These are phyloP conservation scores for Trichoderma simmonsii DNA, from an alignment of 2,329 filamentous ascomycete species.

Conservation along the genomic window DNA sequence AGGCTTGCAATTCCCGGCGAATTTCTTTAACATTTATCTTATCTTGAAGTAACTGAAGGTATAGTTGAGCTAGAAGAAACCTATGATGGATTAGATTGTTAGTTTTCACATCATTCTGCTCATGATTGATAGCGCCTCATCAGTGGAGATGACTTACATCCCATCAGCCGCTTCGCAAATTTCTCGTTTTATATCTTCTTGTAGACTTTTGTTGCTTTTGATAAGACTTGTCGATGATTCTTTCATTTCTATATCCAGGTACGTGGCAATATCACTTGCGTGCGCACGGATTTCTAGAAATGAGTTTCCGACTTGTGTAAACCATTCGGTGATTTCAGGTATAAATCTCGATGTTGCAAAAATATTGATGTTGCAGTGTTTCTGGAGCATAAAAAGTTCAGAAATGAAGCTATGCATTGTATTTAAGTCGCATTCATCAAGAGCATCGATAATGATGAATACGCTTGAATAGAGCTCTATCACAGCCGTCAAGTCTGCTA, in stretches of 20 bases:
- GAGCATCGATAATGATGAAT: not conserved
- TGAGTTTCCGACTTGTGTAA: not conserved
- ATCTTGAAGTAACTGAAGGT: not conserved
- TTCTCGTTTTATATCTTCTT: not conserved
- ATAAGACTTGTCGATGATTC: not conserved
- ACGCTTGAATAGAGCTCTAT: not conserved
- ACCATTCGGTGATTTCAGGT: not conserved
- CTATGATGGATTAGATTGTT: not conserved
- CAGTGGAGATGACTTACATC: not conserved
- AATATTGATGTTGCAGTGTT: not conserved
- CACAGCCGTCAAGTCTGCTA: not conserved
- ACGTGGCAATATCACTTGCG: not conserved
- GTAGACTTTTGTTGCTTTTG: not conserved
- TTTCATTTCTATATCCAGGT: not conserved
- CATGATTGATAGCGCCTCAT: not conserved
- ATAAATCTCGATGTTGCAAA: constrained; percentile 23
- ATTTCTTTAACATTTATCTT: not conserved
- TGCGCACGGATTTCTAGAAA: not conserved
- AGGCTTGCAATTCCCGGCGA: not conserved
- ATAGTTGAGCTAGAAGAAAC: not conserved
- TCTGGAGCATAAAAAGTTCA: not conserved
- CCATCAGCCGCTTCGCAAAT: not conserved
- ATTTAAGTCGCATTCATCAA: not conserved
- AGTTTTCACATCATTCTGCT: no score
- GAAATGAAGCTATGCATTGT: not conserved